phyloP scores from a whole-genome alignment of 106 monocot genomes.

The Allium fistulosum region DNA sequence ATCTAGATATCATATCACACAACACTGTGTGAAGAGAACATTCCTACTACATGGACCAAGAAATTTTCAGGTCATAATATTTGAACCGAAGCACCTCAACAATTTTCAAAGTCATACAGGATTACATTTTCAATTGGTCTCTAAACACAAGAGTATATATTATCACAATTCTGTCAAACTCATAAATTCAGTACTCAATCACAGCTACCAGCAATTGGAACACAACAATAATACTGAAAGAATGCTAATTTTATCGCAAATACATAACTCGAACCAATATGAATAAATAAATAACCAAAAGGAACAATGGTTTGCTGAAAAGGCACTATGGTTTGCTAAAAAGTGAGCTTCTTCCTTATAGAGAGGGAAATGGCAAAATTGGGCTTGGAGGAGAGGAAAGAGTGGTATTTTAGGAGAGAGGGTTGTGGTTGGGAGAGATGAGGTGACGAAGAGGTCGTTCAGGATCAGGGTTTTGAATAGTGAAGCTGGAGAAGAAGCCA shows the following conservation, averaged over 20 bases:
- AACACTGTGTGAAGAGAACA: too few relatives aligned
- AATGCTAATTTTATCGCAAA: too few relatives aligned
- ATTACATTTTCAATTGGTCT: too few relatives aligned
- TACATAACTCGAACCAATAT: too few relatives aligned
- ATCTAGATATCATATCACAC: background rate
- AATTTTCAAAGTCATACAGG: too few relatives aligned
- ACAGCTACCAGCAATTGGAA: background rate
- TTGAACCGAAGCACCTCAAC: too few relatives aligned
- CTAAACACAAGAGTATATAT: too few relatives aligned
- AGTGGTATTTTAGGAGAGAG: slow-evolving; percentile 2
- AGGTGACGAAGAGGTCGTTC: slow-evolving; percentile 1
- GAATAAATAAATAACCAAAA: background rate
- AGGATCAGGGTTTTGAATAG: background rate
- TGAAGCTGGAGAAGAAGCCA: background rate
- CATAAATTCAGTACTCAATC: background rate
- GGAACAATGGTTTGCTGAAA: background rate
- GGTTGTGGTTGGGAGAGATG: background rate
- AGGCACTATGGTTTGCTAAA: background rate
- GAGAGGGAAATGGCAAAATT: slow-evolving; percentile 4
- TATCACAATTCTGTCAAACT: too few relatives aligned
- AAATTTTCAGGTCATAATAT: too few relatives aligned
- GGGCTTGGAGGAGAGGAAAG: slow-evolving; percentile 13
- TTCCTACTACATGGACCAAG: too few relatives aligned
- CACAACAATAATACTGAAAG: too few relatives aligned
- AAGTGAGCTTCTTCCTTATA: background rate